A percentile compares a stretch with the other conserved stretches of the same genome.
These are phyloP conservation scores for Citrus trifoliata DNA, from an alignment of 345 rosid genomes.

Conservation along the genomic window DNA sequence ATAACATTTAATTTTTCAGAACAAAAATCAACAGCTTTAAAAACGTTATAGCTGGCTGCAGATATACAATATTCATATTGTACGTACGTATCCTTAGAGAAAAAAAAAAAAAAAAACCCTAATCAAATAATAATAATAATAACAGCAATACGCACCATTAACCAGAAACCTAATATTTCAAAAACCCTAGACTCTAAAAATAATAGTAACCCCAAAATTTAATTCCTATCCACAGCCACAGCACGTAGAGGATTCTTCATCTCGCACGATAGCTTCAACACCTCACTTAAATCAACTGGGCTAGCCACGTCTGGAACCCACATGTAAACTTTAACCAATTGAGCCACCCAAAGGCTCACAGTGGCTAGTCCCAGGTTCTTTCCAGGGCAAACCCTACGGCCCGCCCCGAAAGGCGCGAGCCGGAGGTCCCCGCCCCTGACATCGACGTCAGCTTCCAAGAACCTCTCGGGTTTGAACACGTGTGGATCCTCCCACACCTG, in stretches of 20 bases:
- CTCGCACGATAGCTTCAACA: conserved; percentile 83
- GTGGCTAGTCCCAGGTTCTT: conserved; percentile 71
- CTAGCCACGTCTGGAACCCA: conserved; percentile 44
- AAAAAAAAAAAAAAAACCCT: no score
- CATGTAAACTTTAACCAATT: conserved; percentile 48
- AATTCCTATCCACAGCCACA: conserved; percentile 31
- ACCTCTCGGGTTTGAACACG: conserved; percentile 67
- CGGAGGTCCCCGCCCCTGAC: conserved; percentile 64
- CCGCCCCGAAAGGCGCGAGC: conserved; percentile 92
- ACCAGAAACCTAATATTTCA: conserved; percentile 2
- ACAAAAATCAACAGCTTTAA: not conserved
- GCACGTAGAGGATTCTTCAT: conserved; percentile 75
- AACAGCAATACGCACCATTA: not conserved
- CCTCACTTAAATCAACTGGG: conserved; percentile 64
- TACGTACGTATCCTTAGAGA: not conserved
- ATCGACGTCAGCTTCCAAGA: conserved; percentile 51
- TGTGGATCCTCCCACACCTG: conserved; percentile 60
- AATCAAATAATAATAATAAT: not conserved
- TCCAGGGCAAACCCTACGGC: conserved; percentile 89
- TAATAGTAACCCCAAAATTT: not conserved
- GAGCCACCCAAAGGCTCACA: conserved; percentile 75
- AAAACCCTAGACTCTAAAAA: not conserved
- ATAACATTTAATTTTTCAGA: not conserved
- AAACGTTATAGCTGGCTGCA: not conserved
- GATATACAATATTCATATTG: not conserved